Evolutionary conservation across 176 grass and related monocot species (phyloP).

Genomic region (Typha latifolia): DNA sequence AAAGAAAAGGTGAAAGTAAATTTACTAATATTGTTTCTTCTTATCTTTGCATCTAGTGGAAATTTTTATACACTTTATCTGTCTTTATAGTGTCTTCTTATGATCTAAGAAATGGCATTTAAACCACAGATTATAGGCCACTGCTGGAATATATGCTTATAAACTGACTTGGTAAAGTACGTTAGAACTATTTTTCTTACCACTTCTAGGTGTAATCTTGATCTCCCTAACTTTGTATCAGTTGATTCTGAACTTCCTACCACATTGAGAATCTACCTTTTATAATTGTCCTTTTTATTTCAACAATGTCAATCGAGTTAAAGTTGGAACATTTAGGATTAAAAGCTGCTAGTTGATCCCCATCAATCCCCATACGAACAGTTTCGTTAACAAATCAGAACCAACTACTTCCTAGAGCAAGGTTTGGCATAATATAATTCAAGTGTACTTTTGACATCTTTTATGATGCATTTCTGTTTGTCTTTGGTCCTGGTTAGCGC

Average conservation of each 20-base stretch:
- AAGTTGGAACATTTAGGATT: too few relatives aligned
- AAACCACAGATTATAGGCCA: too few relatives aligned
- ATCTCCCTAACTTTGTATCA: background rate
- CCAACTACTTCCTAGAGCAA: too few relatives aligned
- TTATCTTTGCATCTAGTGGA: background rate
- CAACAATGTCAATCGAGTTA: background rate
- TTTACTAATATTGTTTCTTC: background rate
- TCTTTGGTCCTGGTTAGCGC: too few relatives aligned
- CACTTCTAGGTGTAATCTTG: background rate
- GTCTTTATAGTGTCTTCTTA: too few relatives aligned
- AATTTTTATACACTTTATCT: background rate
- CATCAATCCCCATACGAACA: too few relatives aligned
- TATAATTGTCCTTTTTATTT: background rate
- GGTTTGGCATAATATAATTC: too few relatives aligned
- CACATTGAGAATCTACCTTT: background rate
- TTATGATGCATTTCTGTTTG: too few relatives aligned
- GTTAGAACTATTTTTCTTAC: background rate
- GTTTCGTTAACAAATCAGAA: too few relatives aligned
- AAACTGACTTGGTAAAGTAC: background rate
- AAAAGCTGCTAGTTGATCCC: too few relatives aligned
- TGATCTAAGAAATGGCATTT: too few relatives aligned
- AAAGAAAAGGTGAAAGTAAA: conserved; percentile 3
- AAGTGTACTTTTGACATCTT: too few relatives aligned
- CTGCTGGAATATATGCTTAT: background rate
- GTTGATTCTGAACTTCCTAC: background rate